Base-by-base conservation (phyloP, 495 filamentous ascomycete species). In the Mytilinidion resinicola region DNA sequence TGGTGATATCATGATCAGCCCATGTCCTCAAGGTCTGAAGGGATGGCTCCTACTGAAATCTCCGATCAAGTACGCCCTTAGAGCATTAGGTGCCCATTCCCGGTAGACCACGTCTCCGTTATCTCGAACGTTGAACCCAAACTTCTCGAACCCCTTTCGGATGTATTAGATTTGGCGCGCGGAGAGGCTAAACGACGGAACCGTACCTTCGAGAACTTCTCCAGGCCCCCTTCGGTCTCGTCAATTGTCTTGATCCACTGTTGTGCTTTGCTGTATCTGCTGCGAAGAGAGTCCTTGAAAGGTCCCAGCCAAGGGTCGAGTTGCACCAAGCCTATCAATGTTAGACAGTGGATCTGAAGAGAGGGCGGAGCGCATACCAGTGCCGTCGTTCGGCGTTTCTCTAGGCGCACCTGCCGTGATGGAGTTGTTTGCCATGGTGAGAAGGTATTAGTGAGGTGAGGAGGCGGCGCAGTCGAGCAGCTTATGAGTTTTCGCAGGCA, bases 1-100 rank as follows among this genome's bases (percentile, higher is more conserved):
- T 95, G 63, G 9, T 6, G 19, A 11, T 4, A 49, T 20, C 46
- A 9, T 25, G 7, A 25, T 49, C 8, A 49, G 46, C 33, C 21
- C 14, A 9, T 25, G 14, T 14, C 25, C 20, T 46, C 15, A 9
- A 25, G 2, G 5, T 25, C 14, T 8, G 8, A 5, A 30, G 21
- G 15, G 14, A 6, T 25, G 1, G 1, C 6, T 72, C 80, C 51
- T 79, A 96, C 90, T 98, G 77, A 97, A 98, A 57, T 97, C 93
- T 53, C 93, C 93, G 59, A 97, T 86, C n/a, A 98, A 79, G 59
- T 86, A 85, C 17, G 93, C 93, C 64, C 85, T 73, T 19, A 82
- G 72, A 51, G 89, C 91, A 76, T 89, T 92, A 49, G 93, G 92
- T 1, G 93, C 93, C 93, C 93, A 98, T 82, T 98, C 93, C 63